phyloP scores from a whole-genome alignment of 371 early-diverging fungal genomes.

The Mortierella sp. region DNA sequence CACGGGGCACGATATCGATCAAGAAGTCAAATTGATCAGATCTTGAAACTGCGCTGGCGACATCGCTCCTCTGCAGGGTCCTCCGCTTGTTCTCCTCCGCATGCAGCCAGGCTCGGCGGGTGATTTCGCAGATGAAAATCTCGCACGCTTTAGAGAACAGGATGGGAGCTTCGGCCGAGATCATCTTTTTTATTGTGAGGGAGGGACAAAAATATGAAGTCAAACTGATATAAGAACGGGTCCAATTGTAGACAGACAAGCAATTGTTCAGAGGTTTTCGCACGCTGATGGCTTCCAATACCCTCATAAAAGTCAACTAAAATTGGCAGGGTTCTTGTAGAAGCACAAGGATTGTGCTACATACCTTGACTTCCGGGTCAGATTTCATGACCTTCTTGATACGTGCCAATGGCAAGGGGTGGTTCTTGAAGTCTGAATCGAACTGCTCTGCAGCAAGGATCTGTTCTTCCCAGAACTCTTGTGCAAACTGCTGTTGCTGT shows the following conservation, averaged over 20 bases:
- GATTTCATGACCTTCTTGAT: slow-evolving; percentile 97
- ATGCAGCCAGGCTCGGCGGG: slow-evolving; percentile 91
- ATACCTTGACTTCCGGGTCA: slow-evolving; percentile 89
- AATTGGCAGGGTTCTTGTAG: too few relatives aligned
- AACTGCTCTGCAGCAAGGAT: slow-evolving; percentile 60
- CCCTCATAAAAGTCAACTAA: too few relatives aligned
- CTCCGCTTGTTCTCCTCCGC: slow-evolving; percentile 94
- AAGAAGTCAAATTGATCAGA: slow-evolving; percentile 92
- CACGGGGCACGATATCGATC: slow-evolving; percentile 90
- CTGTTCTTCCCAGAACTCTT: slow-evolving; percentile 66
- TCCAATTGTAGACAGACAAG: too few relatives aligned
- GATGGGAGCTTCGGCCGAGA: slow-evolving; percentile 72
- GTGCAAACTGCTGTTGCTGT: slow-evolving; percentile 48
- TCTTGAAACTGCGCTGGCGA: slow-evolving; percentile 82
- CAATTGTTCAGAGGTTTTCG: too few relatives aligned
- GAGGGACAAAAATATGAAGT: too few relatives aligned
- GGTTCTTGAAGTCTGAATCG: slow-evolving; percentile 80
- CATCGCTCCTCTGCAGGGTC: slow-evolving; percentile 90
- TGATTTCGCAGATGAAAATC: slow-evolving; percentile 91
- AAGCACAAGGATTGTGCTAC: too few relatives aligned
- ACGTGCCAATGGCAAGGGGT: slow-evolving; percentile 88
- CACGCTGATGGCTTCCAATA: too few relatives aligned
- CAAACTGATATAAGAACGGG: too few relatives aligned
- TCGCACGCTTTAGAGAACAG: slow-evolving; percentile 76
- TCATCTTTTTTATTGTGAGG: too few relatives aligned